Base-by-base conservation (phyloP, 352 stramenopile species). In the Plasmopara muralis region DNA sequence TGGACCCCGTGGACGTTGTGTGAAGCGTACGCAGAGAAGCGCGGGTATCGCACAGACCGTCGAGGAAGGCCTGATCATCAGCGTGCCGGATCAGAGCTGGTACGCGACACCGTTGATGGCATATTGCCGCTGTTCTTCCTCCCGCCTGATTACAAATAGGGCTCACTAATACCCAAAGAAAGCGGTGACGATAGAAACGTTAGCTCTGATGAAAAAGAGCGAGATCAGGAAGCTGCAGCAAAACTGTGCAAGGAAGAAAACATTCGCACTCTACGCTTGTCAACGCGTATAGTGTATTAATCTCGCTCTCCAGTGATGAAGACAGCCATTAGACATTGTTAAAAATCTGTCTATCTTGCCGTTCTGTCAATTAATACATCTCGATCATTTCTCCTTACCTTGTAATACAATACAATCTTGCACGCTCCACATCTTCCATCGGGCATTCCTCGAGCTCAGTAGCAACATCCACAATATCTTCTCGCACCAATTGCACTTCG, bases 221-320 rank as follows among this genome's bases (percentile, higher is more conserved):
- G 64, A n/a, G 60, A 40, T 16, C 58, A 58, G 6, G 59, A 85
- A 6, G 43, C 49, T 9, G 9, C 20, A 10, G 30, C 15, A 37
- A 43, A 59, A 14, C 35, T 40, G 20, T 41, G 7, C 43, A 18
- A 37, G 38, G 37, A 43, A 64, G 42, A 29, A 60, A 13, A 5
- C 37, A 47, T 0, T 47, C 64, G n/a, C 42, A 53, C 2, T 43
- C 50, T 33, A 64, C 75, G 14, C 72, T 87, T 45, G 78, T 95
- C 43, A 74, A 88, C 52, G 85, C 86, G 6, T 88, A 96, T 54
- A 72, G 74, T 41, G 57, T 93, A 16, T 59, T 97, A 15, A 83
- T 96, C 57, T 75, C 70, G 14, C 89, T 88, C 53, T 95, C 90
- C 43, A 96, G 92, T 62, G 86, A 96, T 54, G 70, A 83, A 46